These are phyloP conservation scores for Mycena galericulata DNA, from an alignment of 768 basidiomycete species.

Conservation along the genomic window DNA sequence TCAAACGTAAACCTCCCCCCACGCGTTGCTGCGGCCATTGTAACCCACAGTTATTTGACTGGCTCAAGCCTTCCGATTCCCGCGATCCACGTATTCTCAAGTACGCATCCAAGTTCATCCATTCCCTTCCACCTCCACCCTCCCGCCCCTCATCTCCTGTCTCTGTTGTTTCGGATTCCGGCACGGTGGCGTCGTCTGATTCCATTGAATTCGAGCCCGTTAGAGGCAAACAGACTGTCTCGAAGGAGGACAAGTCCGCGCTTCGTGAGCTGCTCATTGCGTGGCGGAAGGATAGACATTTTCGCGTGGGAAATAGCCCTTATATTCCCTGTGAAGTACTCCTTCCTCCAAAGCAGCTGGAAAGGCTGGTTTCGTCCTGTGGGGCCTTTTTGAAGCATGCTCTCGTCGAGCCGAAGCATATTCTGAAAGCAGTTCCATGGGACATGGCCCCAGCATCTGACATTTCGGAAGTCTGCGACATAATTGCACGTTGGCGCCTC, in stretches of 20 bases:
- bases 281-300: conserved; percentile 6
- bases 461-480: conserved; percentile 1
- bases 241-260: conserved; percentile 10
- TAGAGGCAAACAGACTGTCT: background rate
- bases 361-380: background rate
- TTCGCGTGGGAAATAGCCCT: too few relatives aligned
- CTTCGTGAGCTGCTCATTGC: conserved; percentile 2
- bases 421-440: background rate
- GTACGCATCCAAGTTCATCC: conserved; percentile 11
- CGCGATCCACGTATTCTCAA: conserved; percentile 19
- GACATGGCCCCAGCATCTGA: too few relatives aligned
- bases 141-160: background rate
- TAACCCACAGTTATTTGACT: conserved; percentile 18
- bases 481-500: conserved; percentile 13
- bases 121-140: conserved; percentile 13
- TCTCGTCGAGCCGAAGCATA: conserved; percentile 9
- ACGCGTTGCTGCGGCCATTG: conserved; percentile 26
- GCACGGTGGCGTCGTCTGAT: background rate
- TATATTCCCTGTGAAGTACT: conserved; percentile 11
- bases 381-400: background rate
- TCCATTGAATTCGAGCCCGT: conserved; percentile 17
- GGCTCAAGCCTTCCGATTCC: background rate
- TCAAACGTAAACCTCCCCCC: background rate
- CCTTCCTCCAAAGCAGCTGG: conserved; percentile 6
- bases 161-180: too few relatives aligned